Percentiles rank a stretch among this genome's conserved stretches.
Evolutionary conservation across 2,329 filamentous ascomycete genomes (phyloP).

Genomic region (Calonectria crousiana): DNA sequence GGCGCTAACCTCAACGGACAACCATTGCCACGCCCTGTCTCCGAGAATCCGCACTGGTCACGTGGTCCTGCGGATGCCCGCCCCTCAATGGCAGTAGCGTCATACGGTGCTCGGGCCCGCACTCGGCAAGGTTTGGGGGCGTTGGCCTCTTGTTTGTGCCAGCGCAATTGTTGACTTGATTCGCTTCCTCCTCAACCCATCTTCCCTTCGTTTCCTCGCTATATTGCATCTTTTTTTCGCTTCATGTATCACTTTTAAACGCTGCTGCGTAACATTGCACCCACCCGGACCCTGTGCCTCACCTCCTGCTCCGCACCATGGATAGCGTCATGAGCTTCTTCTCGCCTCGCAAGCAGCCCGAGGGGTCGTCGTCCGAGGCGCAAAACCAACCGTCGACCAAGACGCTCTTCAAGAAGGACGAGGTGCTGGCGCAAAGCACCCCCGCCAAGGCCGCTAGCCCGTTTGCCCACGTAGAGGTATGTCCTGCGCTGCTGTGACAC

Average conservation of each 20-base stretch:
- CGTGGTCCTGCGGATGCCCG: conserved; percentile 61
- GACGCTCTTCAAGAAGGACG: conserved; percentile 31
- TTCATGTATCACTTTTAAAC: background rate
- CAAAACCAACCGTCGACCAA: conserved; percentile 6
- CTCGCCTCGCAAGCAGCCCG: conserved; percentile 40
- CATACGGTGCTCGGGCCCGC: background rate
- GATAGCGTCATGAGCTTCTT: conserved; percentile 31
- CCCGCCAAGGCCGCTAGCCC: conserved; percentile 23
- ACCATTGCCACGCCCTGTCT: background rate
- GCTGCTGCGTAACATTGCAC: background rate
- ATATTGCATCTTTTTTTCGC: background rate
- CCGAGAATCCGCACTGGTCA: conserved; percentile 74
- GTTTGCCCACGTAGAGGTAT: conserved; percentile 33
- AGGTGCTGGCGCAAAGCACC: conserved; percentile 26
- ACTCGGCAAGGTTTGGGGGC: conserved; percentile 5
- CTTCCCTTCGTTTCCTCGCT: background rate
- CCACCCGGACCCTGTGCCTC: background rate
- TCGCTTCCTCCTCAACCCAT: background rate
- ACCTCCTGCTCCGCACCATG: conserved; percentile 17
- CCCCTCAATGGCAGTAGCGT: background rate
- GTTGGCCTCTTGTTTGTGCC: background rate
- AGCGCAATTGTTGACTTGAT: background rate
- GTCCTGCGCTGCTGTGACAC: conserved; percentile 7
- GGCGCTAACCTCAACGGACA: background rate
- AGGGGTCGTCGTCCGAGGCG: conserved; percentile 16